Evolutionary conservation across 176 grass and related monocot genomes (phyloP), one percentile per base, ranked within the genome.

Genomic region (Stipa capillata): DNA sequence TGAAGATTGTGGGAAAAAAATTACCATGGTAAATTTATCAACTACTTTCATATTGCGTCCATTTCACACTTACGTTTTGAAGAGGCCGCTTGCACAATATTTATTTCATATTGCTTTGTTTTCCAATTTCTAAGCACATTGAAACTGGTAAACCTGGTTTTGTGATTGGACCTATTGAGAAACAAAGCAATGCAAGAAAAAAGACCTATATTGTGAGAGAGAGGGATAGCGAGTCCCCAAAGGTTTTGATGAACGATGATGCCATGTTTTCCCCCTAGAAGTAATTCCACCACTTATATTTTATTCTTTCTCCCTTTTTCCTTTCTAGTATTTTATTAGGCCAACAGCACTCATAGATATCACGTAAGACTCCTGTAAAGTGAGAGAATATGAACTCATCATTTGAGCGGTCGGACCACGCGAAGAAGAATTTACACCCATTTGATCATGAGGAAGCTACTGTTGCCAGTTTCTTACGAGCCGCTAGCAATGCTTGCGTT

Each of bases 1-100:
- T 72, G 95, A 98, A 90, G 92, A 98, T 37, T 94, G 95, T 12
- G 82, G 90, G 45, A 90, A 89, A 64, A 78, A 29, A 87, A 89
- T 80, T 97, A 97, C 74, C 82, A 9, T 6, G 94, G 90, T 93
- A 72, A 66, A 48, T 42, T 81, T 50, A 7, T 67, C 59, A 65
- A 43, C 32, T 52, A 21, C 4, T 59, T 42, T 27, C 12, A 25
- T 67, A 42, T 5, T 37, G 4, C 47, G 79, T 64, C 29, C 44
- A 37, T 28, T 47, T 16, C 8, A 69, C n/a, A 77, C 6, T 41
- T 60, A 49, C 2, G 16, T n/a, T n/a, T 17, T 24, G 8, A 51
- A 70, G 20, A 78, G 1, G 12, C 45, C 25, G 47, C 68, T 29
- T 48, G 23, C 49, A 74, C 23, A 86, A 60, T 14, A 7, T 61